Percentiles rank a stretch among this genome's conserved stretches.
Conservation (phyloP, 2,329 filamentous ascomycete species). For the Podosphaera xanthii region DNA sequence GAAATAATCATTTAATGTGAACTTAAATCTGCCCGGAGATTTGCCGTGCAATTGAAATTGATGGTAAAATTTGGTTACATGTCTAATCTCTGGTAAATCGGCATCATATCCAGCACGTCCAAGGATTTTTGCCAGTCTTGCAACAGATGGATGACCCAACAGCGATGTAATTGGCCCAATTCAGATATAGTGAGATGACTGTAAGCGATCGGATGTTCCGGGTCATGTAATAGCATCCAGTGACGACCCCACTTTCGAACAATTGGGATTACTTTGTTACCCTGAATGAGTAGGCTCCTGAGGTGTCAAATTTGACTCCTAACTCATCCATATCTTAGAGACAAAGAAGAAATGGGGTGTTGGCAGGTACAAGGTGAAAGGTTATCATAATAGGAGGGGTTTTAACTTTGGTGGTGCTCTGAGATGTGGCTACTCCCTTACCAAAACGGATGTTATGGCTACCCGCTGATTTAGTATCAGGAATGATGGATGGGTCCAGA, state of each 20-base stretch:
- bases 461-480: too few relatives aligned
- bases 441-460: too few relatives aligned
- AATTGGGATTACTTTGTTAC: not conserved
- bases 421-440: too few relatives aligned
- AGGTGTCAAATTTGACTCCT: not conserved
- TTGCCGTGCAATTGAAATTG: not conserved
- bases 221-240: not conserved
- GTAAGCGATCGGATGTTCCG: too few relatives aligned
- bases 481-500: too few relatives aligned
- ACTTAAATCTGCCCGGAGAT: not conserved
- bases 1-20: not conserved
- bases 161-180: too few relatives aligned
- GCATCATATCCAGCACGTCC: not conserved
- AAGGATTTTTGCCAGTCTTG: not conserved
- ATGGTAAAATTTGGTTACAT: not conserved
- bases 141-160: not conserved
- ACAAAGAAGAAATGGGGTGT: not conserved
- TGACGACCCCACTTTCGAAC: not conserved
- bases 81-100: not conserved
- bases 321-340: not conserved
- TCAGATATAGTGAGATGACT: too few relatives aligned
- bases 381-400: not conserved
- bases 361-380: not conserved
- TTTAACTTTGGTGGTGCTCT: too few relatives aligned
- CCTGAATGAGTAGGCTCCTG: not conserved